Base-by-base conservation (phyloP, 106 monocot species). In the Acanthochlamys bracteata region DNA sequence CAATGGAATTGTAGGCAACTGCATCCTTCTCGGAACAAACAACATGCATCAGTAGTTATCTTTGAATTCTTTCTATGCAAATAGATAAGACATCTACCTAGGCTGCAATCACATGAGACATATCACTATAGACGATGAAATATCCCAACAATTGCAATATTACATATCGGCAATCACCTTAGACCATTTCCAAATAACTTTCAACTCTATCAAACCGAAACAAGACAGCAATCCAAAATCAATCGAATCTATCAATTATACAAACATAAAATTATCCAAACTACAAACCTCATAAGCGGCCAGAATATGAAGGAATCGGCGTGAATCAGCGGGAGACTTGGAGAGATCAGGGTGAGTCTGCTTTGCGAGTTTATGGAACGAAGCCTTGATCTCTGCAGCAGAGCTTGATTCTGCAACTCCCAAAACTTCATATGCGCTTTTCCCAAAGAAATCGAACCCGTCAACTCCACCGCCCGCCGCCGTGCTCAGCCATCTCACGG, bases 211-310 rank as follows among this genome's bases (percentile, higher is more conserved):
- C n/a, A n/a, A n/a, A n/a, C n/a, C n/a, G n/a, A n/a, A n/a, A n/a
- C n/a, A n/a, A n/a, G n/a, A n/a, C n/a, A n/a, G n/a, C n/a, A n/a
- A n/a, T n/a, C n/a, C n/a, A n/a, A n/a, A n/a, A n/a, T n/a, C n/a
- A n/a, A n/a, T n/a, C n/a, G n/a, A n/a, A 46, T 46, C 45, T 10
- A 46, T 46, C 45, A 16, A 70, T 53, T 52, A 24, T 25, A 55
- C 23, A 67, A 60, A 71, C 33, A 67, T 3, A 15, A 41, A 55
- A 27, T n/a, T n/a, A n/a, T n/a, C n/a, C n/a, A n/a, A n/a, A n/a
- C n/a, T n/a, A n/a, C n/a, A n/a, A n/a, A 93, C 89, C 83, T 93
- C 89, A 25, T 94, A 94, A 27, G 94, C 89, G 11, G 94, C 86
- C 24, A 94, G 84, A 61, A 94, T 84, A 41, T 80, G 79, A 24